Conservation (phyloP, 768 basidiomycete species). For the Flagelloscypha sp. region DNA sequence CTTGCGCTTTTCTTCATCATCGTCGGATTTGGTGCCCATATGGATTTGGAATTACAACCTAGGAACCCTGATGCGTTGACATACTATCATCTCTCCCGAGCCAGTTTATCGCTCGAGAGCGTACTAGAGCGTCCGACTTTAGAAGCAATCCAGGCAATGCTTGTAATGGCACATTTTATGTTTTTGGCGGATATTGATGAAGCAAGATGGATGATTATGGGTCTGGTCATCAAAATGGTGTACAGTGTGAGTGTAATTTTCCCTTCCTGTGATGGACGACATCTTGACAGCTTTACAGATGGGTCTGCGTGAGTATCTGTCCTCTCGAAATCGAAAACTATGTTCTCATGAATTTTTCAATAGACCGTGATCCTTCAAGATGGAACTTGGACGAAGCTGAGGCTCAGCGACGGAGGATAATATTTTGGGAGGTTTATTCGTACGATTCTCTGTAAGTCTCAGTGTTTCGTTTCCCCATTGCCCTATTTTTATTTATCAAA, state of each 20-base stretch:
- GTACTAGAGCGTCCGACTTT: constrained; percentile 59
- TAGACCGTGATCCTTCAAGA: constrained; percentile 61
- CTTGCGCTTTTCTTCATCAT: constrained; percentile 56
- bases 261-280: constrained; percentile 7
- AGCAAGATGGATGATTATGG: constrained; percentile 64
- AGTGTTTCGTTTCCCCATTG: constrained; percentile 8
- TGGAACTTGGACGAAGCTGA: constrained; percentile 54
- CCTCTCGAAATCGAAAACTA: constrained; percentile 4
- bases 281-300: constrained; percentile 31
- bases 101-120: constrained; percentile 52
- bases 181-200: constrained; percentile 41
- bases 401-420: constrained; percentile 47
- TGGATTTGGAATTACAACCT: constrained; percentile 49
- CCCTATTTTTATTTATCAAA: background rate
- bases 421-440: constrained; percentile 59
- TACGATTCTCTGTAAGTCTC: constrained; percentile 71
- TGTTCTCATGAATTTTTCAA: constrained; percentile 8
- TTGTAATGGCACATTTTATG: constrained; percentile 47
- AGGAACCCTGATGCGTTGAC: constrained; percentile 48
- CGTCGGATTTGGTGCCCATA: constrained; percentile 53
- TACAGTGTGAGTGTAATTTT: constrained; percentile 43
- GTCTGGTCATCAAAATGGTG: constrained; percentile 60
- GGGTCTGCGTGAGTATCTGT: constrained; percentile 51
- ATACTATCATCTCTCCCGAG: constrained; percentile 53
- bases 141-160: constrained; percentile 57